Evolutionary conservation across 1,139 yeast species (phyloP), one percentile per base, ranked within the genome.

Genomic region (Candida sanyaensis): DNA sequence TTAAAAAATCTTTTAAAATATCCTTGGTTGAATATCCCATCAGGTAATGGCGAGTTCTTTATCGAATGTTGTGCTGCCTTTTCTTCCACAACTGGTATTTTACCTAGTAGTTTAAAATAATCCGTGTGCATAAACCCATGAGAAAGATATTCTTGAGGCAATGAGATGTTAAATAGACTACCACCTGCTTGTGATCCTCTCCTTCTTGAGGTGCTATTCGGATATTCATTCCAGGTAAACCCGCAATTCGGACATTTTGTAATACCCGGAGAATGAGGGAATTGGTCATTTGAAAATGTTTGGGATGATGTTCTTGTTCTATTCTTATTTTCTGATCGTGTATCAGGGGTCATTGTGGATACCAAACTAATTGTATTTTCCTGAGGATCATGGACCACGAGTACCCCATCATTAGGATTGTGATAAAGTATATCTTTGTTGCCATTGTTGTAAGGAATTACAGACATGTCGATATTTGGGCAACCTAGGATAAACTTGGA

Each of bases 1-100:
- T 71, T 74, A 66, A 90, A 90, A 61, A 90, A 90, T 47, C 85
- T 77, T 31, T 75, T 70, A 57, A 85, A 87, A 62, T 88, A 88
- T 2, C 93, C 93, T 51, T 86, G 92, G 42, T 86, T 84, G 59
- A 88, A 86, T 4, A 75, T 60, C 17, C 69, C 71, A 23, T 61
- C 60, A 0, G 81, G 81, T 3, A 75, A 59, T n/a, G 39, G 8
- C 12, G 45, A 30, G 30, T 21, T 32, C 5, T 36, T 43, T 11
- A 37, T 29, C 23, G 43, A 32, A 6, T 47, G 23, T 11, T 46
- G 43, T 8, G 28, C 6, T 8, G 40, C 29, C 2, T 36, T 41
- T 12, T 45, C 55, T 1, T 66, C 43, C 5, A 6, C 42, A 11
- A 52, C 54, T 3, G 70, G 72, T 17, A 66, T 59, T 29, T 65